Evolutionary conservation across 345 rosid species (phyloP).

Genomic region (Syzygium jambos): DNA sequence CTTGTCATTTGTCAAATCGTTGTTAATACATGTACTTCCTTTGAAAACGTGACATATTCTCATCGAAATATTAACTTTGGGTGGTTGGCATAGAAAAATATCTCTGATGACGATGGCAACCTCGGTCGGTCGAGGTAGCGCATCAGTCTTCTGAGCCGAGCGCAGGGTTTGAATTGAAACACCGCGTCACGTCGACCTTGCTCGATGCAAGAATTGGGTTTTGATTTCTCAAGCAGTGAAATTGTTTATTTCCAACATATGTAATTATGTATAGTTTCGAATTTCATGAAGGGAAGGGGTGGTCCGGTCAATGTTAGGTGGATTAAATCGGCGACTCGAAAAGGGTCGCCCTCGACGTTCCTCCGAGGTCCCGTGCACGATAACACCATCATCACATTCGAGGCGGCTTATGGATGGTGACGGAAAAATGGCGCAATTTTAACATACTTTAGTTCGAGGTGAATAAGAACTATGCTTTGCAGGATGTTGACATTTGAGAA

Average conservation of each 20-base stretch:
- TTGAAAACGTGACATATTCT: neutral
- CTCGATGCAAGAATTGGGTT: neutral
- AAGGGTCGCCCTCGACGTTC: neutral
- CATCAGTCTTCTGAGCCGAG: neutral
- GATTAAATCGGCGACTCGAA: neutral
- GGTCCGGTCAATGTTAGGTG: neutral
- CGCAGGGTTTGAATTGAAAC: neutral
- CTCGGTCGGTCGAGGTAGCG: neutral
- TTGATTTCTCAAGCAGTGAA: neutral
- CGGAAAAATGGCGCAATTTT: neutral
- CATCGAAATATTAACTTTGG: neutral
- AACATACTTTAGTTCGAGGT: neutral
- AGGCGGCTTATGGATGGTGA: neutral
- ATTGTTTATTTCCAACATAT: neutral
- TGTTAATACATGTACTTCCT: neutral
- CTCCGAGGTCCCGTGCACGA: neutral
- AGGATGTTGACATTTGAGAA: neutral
- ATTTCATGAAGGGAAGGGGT: neutral
- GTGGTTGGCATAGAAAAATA: neutral
- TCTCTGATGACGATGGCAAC: neutral
- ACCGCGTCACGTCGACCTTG: neutral
- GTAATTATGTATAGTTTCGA: neutral
- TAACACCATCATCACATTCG: neutral
- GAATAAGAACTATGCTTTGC: neutral
- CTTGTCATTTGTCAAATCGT: neutral